A percentile compares a stretch with the other conserved stretches of the same genome.
These are phyloP conservation scores for Cynara cardunculus DNA, from an alignment of 129 eudicot species.

Conservation along the genomic window DNA sequence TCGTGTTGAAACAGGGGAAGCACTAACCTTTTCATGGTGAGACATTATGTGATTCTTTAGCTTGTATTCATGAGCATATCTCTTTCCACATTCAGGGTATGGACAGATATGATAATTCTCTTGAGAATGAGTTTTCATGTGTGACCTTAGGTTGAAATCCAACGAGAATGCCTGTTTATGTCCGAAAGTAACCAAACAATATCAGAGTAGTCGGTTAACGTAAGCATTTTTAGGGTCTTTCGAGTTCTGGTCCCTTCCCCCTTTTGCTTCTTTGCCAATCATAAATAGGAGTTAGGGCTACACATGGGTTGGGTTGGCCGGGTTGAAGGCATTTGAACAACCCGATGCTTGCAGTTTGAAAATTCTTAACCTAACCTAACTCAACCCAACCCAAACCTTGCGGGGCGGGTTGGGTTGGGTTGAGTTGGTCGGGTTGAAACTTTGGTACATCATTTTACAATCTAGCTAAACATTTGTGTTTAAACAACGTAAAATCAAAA, in stretches of 20 bases:
- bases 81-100: conserved; percentile 86
- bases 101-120: conserved; percentile 94
- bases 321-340: too few species aligned
- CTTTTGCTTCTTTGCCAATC: neutral
- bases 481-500: too few species aligned
- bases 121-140: conserved; percentile 98
- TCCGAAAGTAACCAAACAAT: neutral
- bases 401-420: too few species aligned
- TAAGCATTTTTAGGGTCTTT: neutral
- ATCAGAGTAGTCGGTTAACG: neutral
- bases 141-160: conserved; percentile 92
- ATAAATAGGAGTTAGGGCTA: neutral
- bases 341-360: too few species aligned
- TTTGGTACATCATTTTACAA: too few species aligned
- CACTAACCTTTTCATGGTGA: conserved; percentile 85
- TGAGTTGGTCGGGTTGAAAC: too few species aligned
- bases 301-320: too few species aligned
- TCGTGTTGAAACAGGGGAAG: neutral
- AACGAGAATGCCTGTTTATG: conserved; percentile 83
- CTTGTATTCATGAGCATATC: conserved; percentile 97
- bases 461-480: too few species aligned
- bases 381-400: too few species aligned
- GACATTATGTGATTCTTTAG: conserved; percentile 82
- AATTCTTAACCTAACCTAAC: too few species aligned
- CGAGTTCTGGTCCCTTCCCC: neutral